Percentiles rank a stretch among this genome's conserved stretches.
phyloP scores from a whole-genome alignment of 495 filamentous ascomycete genomes.

The Trichoderma gamsii region DNA sequence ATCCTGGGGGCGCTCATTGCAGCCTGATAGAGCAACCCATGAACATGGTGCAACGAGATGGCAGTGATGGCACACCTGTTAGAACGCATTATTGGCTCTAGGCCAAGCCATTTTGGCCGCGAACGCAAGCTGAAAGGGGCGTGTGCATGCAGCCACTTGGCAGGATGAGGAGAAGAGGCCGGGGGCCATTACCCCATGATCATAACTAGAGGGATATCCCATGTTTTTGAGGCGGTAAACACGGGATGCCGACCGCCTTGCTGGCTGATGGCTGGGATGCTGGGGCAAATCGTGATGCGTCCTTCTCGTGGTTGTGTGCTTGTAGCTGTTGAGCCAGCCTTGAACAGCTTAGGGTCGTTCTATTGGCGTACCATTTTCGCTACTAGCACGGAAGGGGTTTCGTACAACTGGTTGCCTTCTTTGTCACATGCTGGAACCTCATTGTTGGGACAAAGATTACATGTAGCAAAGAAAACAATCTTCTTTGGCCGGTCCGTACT shows the following conservation, averaged over 20 bases:
- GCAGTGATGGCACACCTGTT: background rate
- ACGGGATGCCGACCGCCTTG: background rate
- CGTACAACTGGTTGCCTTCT: background rate
- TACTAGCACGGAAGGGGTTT: background rate
- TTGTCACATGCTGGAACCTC: background rate
- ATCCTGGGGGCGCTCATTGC: background rate
- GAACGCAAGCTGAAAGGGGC: background rate
- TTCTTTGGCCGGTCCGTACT: background rate
- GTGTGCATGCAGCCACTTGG: background rate
- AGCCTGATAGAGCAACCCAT: background rate
- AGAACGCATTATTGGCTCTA: background rate
- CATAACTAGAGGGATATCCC: background rate
- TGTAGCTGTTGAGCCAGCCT: background rate
- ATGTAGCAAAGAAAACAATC: background rate
- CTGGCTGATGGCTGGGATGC: background rate
- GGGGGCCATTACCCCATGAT: background rate
- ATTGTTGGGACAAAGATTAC: background rate
- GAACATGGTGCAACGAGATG: background rate
- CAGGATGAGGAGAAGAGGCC: background rate
- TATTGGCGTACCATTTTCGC: background rate
- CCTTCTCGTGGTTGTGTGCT: background rate
- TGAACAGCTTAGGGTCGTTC: background rate
- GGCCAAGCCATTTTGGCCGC: background rate
- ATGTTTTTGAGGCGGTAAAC: background rate
- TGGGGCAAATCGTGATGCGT: background rate